Evolutionary conservation across 805 yeast species (phyloP), one percentile per base, ranked within the genome.

Genomic region (Schizosaccharomyces lindneri): DNA sequence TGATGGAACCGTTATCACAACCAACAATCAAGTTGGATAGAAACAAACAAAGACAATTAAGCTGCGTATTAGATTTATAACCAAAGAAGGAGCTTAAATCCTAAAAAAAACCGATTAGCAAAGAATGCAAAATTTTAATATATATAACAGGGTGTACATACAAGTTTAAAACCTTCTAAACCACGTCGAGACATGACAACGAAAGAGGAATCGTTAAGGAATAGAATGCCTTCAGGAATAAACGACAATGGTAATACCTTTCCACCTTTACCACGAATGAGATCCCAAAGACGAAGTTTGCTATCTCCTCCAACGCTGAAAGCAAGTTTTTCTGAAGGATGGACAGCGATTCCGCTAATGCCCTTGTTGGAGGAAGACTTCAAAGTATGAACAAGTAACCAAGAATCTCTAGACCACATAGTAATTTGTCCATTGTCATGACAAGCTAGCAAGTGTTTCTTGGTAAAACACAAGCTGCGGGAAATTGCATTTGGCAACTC

Each of bases 391-490:
- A 41, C 60, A 39, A 36, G 27, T 71, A 93, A 75, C 98, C 98
- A 93, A 73, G 93, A 98, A 70, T 86, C 87, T 2, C 93, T 85
- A 71, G 97, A 78, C 98, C 98, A 93, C 55, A 93, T 79, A 61
- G 87, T 80, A 59, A 93, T 81, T 63, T 82, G 83, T 29, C 96
- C 95, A 70, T 93, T 97, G 55, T 85, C 95, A 1, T 89, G 85
- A 0, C 93, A 95, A 13, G 94, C 84, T 31, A 93, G 73, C 43
- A 93, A 76, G 98, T 98, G 93, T 68, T 83, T 87, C 2, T 87
- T 88, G 2, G 64, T 41, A 70, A 93, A 93, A 63, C 77, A 78
- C 63, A 93, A 73, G 24, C 82, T 76, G 0, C 95, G 85, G 61
- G 93, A 81, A 4, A 95, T 29, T 1, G 48, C 60, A 19, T 57